phyloP scores from a whole-genome alignment of 1,139 yeast species.

The Eremothecium sinecaudum region DNA sequence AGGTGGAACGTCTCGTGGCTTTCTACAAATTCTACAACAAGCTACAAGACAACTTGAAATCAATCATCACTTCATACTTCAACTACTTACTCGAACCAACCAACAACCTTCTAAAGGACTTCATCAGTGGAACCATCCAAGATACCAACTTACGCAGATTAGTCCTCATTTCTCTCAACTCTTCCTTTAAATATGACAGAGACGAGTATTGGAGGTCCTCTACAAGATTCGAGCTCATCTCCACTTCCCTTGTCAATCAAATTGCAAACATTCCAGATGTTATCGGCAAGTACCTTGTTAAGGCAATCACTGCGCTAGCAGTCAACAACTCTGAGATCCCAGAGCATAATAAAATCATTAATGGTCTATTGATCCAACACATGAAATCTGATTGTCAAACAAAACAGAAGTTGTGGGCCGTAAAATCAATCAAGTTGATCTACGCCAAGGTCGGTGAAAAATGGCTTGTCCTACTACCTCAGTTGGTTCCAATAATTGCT shows the following conservation, averaged over 20 bases:
- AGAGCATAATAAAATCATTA: constrained; percentile 68
- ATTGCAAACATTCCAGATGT: constrained; percentile 55
- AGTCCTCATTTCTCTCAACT: constrained; percentile 57
- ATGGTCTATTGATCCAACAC: constrained; percentile 45
- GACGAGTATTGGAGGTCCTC: constrained; percentile 93
- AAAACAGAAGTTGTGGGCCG: constrained; percentile 72
- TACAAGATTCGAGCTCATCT: constrained; percentile 68
- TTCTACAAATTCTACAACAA: constrained; percentile 83
- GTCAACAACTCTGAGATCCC: constrained; percentile 62
- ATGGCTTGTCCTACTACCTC: constrained; percentile 88
- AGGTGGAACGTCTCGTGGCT: constrained; percentile 50
- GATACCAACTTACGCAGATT: constrained; percentile 56
- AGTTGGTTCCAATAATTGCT: constrained; percentile 89
- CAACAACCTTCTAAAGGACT: constrained; percentile 43
- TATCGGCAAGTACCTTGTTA: constrained; percentile 70
- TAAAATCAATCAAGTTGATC: constrained; percentile 65
- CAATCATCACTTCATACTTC: constrained; percentile 80
- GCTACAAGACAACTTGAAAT: constrained; percentile 71
- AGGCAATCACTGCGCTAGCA: constrained; percentile 69
- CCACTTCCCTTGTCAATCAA: constrained; percentile 55
- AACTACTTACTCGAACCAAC: constrained; percentile 77
- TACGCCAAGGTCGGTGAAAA: constrained; percentile 91
- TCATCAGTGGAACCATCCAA: constrained; percentile 33
- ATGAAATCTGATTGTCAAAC: constrained; percentile 44
- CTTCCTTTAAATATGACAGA: constrained; percentile 79